Conservation (phyloP, 371 early-diverging fungal species). For the Rhizopus microsporus region DNA sequence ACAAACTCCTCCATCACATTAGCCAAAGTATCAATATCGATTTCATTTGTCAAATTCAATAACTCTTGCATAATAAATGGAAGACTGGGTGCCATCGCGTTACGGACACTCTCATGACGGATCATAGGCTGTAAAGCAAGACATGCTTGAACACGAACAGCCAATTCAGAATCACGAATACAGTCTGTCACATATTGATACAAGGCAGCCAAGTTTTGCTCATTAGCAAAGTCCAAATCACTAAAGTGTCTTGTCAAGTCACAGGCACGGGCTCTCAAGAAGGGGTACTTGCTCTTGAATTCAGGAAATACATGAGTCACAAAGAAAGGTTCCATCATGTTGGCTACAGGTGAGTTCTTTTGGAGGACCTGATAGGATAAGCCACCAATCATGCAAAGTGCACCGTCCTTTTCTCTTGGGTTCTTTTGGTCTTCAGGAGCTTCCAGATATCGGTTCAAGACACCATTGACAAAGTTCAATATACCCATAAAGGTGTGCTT, state of each 20-base stretch:
- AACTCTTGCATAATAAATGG: slow-evolving; percentile 84
- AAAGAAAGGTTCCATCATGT: slow-evolving; percentile 79
- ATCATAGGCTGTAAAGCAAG: slow-evolving; percentile 79
- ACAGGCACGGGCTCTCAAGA: slow-evolving; percentile 72
- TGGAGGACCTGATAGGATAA: slow-evolving; percentile 62
- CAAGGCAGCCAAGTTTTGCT: slow-evolving; percentile 51
- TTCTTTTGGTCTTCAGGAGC: slow-evolving; percentile 66
- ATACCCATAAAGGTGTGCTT: slow-evolving; percentile 78
- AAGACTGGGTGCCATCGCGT: slow-evolving; percentile 73
- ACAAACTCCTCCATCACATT: slow-evolving; percentile 89
- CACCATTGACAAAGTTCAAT: slow-evolving; percentile 70
- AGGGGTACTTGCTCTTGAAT: slow-evolving; percentile 76
- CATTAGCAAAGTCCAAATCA: slow-evolving; percentile 41
- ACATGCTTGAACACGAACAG: slow-evolving; percentile 84
- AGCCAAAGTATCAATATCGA: slow-evolving; percentile 87
- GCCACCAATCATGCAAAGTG: slow-evolving; percentile 79
- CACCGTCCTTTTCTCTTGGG: slow-evolving; percentile 86
- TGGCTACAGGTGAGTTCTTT: slow-evolving; percentile 64
- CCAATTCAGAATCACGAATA: slow-evolving; percentile 77
- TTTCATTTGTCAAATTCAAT: slow-evolving; percentile 81
- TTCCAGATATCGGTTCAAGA: slow-evolving; percentile 58
- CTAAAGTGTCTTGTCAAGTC: slow-evolving; percentile 45
- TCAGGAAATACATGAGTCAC: slow-evolving; percentile 85
- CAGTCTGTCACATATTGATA: slow-evolving; percentile 68
- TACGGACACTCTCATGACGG: slow-evolving; percentile 68